Base-by-base conservation (phyloP, 2,329 filamentous ascomycete genomes). In the Chaetomiaceae sp. region DNA sequence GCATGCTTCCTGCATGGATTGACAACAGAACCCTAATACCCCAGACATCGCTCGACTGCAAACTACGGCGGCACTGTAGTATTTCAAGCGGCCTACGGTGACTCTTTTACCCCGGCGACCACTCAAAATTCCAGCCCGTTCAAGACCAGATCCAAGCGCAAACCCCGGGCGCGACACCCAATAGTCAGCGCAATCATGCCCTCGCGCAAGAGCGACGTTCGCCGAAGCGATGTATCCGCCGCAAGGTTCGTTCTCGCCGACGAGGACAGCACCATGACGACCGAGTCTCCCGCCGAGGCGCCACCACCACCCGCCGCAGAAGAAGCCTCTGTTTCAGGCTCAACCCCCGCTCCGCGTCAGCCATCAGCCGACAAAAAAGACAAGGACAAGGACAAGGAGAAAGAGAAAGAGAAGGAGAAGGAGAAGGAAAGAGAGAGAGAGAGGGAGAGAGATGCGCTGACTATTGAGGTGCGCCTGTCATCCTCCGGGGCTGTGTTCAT, bases 401-500 rank as follows among this genome's bases (percentile, higher is more conserved):
- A 41, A 15, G 27, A 51, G 38, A 53, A 46, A 42, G 60, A 63
- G 6, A 66, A 58, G 53, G 70, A 49, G 38, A 52, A 45, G 34
- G 48, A 51, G 18, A 51, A 58, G 35, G 34, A 46, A n/a, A 45
- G 40, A 33, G 47, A 64, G 42, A 65, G 60, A 43, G 52, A 57
- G 40, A 58, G 48, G 41, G 61, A 64, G 7, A 66, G 59, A 53
- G 70, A 75, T 42, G 59, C 65, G 5, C 57, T 75, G 1, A 68
- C 70, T 1, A 78, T 82, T 18, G 78, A 82, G 69, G 76, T 79
- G 61, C 40, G 61, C 12, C 34, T 10, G 6, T n/a, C n/a, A n/a
- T n/a, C 20, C 6, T 6, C 14, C 12, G 4, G 14, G 3, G 15
- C n/a, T n/a, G 29, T 6, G 14, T 32, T 5, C 22, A 9, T 33